Conservation (phyloP, 108 stramenopile genomes). For the Parietichytrium sp. region DNA sequence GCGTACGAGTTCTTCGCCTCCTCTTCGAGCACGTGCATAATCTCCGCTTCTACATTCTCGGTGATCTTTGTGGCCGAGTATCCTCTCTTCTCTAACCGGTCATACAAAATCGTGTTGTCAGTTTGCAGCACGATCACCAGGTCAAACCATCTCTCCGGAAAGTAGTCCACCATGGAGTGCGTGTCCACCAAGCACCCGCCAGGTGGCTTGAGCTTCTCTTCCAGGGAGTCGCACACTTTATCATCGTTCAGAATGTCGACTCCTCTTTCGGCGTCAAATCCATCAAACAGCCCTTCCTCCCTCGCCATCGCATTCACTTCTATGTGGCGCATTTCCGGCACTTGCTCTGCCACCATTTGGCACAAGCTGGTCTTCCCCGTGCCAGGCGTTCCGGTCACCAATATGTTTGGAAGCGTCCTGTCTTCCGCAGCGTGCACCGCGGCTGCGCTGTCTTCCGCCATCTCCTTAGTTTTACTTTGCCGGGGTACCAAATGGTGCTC, state of each 20-base stretch:
- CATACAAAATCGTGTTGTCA: slow-evolving; percentile 78
- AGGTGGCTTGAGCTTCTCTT: slow-evolving; percentile 48
- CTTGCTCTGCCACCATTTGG: slow-evolving; percentile 56
- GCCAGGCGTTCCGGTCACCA: slow-evolving; percentile 89
- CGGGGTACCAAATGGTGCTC: too few species aligned
- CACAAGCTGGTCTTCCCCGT: slow-evolving; percentile 79
- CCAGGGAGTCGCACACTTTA: slow-evolving; percentile 54
- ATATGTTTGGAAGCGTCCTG: slow-evolving; percentile 71
- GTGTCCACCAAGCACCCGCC: slow-evolving; percentile 82
- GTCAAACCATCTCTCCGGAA: slow-evolving; percentile 96
- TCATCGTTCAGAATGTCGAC: slow-evolving; percentile 82
- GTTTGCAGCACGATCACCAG: slow-evolving; percentile 79
- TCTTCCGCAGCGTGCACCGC: too few species aligned
- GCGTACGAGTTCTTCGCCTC: slow-evolving; percentile 83
- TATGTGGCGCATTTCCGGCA: slow-evolving; percentile 24
- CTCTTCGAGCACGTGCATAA: slow-evolving; percentile 87
- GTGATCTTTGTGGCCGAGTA: slow-evolving; percentile 79
- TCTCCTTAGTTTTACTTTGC: too few species aligned
- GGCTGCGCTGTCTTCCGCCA: too few species aligned
- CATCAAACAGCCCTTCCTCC: neutral
- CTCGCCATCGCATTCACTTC: neutral
- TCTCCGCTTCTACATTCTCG: slow-evolving; percentile 80
- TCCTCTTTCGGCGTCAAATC: slow-evolving; percentile 74
- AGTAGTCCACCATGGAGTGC: slow-evolving; percentile 80
- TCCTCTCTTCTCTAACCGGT: slow-evolving; percentile 77